A percentile compares a stretch with the other conserved stretches of the same genome.
These are phyloP conservation scores for Hypoxylon sp. DNA, from an alignment of 2,329 filamentous ascomycete genomes.

Conservation along the genomic window DNA sequence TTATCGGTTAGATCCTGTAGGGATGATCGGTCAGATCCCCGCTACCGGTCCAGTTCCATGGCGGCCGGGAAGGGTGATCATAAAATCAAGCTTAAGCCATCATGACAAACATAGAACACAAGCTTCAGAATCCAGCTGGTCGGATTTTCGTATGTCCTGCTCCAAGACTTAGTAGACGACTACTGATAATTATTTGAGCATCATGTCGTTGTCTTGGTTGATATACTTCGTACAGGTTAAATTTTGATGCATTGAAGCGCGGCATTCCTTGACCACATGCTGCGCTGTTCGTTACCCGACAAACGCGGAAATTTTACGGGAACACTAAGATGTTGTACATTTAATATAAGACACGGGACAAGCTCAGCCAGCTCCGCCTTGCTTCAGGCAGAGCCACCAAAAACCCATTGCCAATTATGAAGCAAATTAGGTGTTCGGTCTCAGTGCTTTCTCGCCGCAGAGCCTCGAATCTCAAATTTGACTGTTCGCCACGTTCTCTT, in stretches of 20 bases:
- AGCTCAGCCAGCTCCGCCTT: constrained; percentile 17
- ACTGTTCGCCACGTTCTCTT: constrained; percentile 14
- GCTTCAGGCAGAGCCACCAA: constrained; percentile 13
- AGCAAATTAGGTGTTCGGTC: background rate
- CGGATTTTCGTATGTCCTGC: background rate
- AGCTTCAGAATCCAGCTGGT: constrained; percentile 10
- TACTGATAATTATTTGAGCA: constrained; percentile 8
- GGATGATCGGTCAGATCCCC: constrained; percentile 33
- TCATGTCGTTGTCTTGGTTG: no score
- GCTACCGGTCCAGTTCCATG: constrained; percentile 27
- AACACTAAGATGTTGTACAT: constrained; percentile 23
- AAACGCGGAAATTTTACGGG: constrained; percentile 4
- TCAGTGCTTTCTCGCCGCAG: no score
- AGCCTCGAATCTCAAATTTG: no score
- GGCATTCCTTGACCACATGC: constrained; percentile 7
- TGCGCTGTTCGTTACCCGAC: constrained; percentile 5
- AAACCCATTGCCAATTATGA: constrained; percentile 2
- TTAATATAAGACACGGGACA: constrained; percentile 4
- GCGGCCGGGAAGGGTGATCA: constrained; percentile 35
- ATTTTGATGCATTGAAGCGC: no score
- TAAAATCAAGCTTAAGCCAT: constrained; percentile 26
- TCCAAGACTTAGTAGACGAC: no score
- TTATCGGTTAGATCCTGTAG: constrained; percentile 36
- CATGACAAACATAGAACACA: constrained; percentile 8
- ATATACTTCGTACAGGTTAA: no score